phyloP scores from a whole-genome alignment of 345 rosid genomes.

The Turritis glabra region DNA sequence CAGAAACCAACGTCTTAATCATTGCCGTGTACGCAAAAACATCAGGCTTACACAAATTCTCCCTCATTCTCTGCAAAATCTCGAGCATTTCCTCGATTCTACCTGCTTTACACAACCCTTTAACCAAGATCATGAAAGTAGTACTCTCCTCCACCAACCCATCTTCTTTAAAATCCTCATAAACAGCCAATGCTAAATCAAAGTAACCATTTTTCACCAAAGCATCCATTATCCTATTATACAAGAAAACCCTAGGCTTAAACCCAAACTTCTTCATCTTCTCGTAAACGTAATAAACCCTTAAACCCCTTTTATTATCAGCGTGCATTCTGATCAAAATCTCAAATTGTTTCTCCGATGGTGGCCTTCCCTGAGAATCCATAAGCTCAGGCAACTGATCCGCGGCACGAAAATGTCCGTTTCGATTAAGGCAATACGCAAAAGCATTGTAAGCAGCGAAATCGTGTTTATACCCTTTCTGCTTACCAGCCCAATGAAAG shows the following conservation, averaged over 20 bases:
- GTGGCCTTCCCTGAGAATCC: slow-evolving; percentile 80
- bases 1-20: slow-evolving; percentile 59
- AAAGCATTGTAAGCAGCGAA: slow-evolving; percentile 86
- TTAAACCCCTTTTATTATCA: slow-evolving; percentile 75
- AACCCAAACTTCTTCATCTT: slow-evolving; percentile 87
- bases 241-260: slow-evolving; percentile 71
- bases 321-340: slow-evolving; percentile 92
- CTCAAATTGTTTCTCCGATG: slow-evolving; percentile 84
- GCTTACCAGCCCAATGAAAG: slow-evolving; percentile 95
- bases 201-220: slow-evolving; percentile 62
- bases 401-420: slow-evolving; percentile 66
- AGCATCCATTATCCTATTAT: slow-evolving; percentile 77
- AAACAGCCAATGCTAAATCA: slow-evolving; percentile 75
- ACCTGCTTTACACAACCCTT: slow-evolving; percentile 77
- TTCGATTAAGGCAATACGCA: slow-evolving; percentile 80
- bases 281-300: slow-evolving; percentile 78
- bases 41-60: slow-evolving; percentile 70
- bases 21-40: slow-evolving; percentile 88
- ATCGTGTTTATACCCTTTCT: slow-evolving; percentile 73
- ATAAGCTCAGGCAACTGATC: slow-evolving; percentile 88
- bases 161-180: slow-evolving; percentile 71
- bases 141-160: slow-evolving; percentile 74
- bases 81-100: slow-evolving; percentile 60
- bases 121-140: slow-evolving; percentile 75
- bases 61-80: slow-evolving; percentile 69